Evolutionary conservation across 2,329 filamentous ascomycete genomes (phyloP), one percentile per base, ranked within the genome.

Genomic region (Ciborinia camelliae): DNA sequence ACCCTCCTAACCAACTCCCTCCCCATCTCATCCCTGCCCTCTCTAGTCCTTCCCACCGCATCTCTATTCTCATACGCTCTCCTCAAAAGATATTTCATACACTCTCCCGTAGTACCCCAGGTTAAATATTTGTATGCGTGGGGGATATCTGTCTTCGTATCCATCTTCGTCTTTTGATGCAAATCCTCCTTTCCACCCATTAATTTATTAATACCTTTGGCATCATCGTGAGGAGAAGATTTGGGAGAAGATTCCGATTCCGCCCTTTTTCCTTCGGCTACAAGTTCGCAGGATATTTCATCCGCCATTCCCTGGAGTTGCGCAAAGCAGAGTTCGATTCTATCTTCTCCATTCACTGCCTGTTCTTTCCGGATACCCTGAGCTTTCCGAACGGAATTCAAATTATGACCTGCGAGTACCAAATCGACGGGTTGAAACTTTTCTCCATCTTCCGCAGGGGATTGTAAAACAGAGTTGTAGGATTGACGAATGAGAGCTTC

Each of bases 231-330:
- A n/a, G n/a, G 5, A 4, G 51, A 53, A 37, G 32, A 23, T 9
- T 54, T 39, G 32, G 37, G 35, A 8, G n/a, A n/a, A n/a, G n/a
- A n/a, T n/a, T n/a, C n/a, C n/a, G 51, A 37, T 78, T 62, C 79
- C 69, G 71, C 60, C 2, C 65, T 55, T 50, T 68, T 63, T 1
- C 66, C 68, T 32, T 65, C 68, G 37, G 72, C 68, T 0, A 76
- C 72, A 2, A 88, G 77, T 74, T 86, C 84, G 74, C 85, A 88
- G 75, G 89, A 92, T 61, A 98, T 87, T 75, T 97, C 93, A 71
- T 98, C 94, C 1, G 94, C 94, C 94, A 98, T 98, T 48, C 94
- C 93, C 79, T 94, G 90, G 0, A 97, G 84, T 78, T 97, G 93
- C 3, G 90, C 90, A 75, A 91, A 92, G 0, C 81, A 79, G 2